Conservation (phyloP, 2,329 filamentous ascomycete species). For the Cladorrhinum sp. region DNA sequence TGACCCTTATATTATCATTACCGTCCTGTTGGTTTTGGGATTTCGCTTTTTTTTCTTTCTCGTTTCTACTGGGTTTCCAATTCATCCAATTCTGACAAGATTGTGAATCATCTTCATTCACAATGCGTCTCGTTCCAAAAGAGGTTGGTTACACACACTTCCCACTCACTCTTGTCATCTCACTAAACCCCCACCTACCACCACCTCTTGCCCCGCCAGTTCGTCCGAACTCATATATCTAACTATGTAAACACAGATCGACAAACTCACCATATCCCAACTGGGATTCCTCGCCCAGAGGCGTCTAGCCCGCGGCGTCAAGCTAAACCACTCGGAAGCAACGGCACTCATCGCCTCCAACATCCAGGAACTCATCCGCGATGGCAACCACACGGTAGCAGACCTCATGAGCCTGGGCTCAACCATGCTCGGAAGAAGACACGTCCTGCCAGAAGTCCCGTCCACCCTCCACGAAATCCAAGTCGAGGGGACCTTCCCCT, state of each 20-base stretch:
- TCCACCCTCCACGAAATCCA: conserved; percentile 79
- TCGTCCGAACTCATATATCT: too few relatives aligned
- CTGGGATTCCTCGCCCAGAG: conserved; percentile 83
- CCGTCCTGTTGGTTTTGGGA: background rate
- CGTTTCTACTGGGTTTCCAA: background rate
- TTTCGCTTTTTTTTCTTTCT: background rate
- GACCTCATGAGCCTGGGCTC: conserved; percentile 91
- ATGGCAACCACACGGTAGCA: conserved; percentile 88
- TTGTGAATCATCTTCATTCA: conserved; percentile 6
- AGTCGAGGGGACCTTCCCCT: conserved; percentile 90
- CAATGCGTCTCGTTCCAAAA: conserved; percentile 38
- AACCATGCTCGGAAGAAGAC: conserved; percentile 88
- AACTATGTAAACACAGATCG: conserved; percentile 73
- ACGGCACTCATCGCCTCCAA: conserved; percentile 83
- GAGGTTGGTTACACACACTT: conserved; percentile 31
- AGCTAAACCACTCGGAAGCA: conserved; percentile 87
- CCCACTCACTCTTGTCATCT: conserved; percentile 7
- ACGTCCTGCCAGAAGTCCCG: conserved; percentile 81
- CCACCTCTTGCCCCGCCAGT: background rate
- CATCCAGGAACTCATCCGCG: conserved; percentile 93
- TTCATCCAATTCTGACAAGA: background rate
- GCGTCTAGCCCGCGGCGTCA: conserved; percentile 81
- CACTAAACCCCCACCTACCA: background rate
- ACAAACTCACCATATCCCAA: conserved; percentile 93
- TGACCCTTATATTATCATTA: background rate